A percentile compares a stretch with the other conserved stretches of the same genome.
Conservation (phyloP, 495 filamentous ascomycete genomes). For the Mycothermus thermophilus region DNA sequence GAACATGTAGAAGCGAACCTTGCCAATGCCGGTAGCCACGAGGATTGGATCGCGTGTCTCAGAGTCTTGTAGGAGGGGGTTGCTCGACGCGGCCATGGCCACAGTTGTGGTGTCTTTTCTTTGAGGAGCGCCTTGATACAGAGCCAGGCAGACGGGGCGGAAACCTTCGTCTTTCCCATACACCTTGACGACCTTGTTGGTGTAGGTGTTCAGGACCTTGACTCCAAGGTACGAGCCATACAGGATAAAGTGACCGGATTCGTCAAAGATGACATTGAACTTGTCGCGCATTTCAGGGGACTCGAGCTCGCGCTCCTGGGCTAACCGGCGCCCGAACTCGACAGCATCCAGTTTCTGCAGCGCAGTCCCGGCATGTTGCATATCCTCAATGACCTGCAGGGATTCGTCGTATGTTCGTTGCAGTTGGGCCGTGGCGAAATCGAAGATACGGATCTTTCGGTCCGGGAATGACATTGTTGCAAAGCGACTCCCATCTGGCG, state of each 20-base stretch:
- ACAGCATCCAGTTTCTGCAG: conserved; percentile 66
- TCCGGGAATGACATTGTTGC: conserved; percentile 88
- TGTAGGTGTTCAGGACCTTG: conserved; percentile 90
- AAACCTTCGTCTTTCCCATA: conserved; percentile 84
- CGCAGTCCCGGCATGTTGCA: conserved; percentile 85
- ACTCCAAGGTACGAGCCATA: conserved; percentile 84
- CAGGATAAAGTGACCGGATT: conserved; percentile 87
- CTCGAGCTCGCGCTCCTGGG: conserved; percentile 77
- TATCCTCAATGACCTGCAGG: conserved; percentile 66
- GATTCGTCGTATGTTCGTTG: conserved; percentile 93
- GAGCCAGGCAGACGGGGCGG: conserved; percentile 60
- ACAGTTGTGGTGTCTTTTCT: conserved; percentile 86
- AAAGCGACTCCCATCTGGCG: conserved; percentile 71
- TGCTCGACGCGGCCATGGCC: conserved; percentile 92
- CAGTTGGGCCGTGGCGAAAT: conserved; percentile 77
- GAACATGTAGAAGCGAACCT: conserved; percentile 96
- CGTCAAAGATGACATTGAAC: conserved; percentile 83
- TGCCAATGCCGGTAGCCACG: conserved; percentile 67
- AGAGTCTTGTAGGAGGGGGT: conserved; percentile 86
- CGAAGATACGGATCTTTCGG: conserved; percentile 80
- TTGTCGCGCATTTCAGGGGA: conserved; percentile 46
- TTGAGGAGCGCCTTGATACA: conserved; percentile 94
- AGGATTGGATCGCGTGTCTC: conserved; percentile 86
- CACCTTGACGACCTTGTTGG: conserved; percentile 75
- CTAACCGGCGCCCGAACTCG: conserved; percentile 83